Base-by-base conservation (phyloP, 768 basidiomycete genomes). In the Boletus pseudopeckii region DNA sequence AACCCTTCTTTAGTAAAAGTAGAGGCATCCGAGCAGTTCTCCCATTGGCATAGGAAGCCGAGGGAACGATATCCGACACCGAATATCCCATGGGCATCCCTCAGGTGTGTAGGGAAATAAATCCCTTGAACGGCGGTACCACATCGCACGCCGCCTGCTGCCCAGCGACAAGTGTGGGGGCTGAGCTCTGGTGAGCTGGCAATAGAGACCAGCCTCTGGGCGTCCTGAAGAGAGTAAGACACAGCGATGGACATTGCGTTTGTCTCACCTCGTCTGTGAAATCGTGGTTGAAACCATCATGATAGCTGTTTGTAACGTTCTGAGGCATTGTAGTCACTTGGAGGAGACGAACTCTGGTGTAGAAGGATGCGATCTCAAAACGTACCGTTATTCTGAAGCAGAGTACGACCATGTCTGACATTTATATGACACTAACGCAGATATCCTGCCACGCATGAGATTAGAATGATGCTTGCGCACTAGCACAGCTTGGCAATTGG, bases 261-360 rank as follows among this genome's bases (percentile, higher is more conserved):
- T 28, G 26, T 20, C 49, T 46, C 48, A 67, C 67, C 59, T 69
- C 65, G 42, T 68, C 67, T 0, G 67, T 69, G 45, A 68, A 68
- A 43, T 67, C 50, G 17, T 65, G 67, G 37, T 69, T 69, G 52
- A 45, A 68, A 26, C 65, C 68, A 41, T 59, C 68, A 18, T 56
- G 39, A 33, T 53, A 45, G 54, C 5, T 10, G 32, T 45, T 55
- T n/a, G 56, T 18, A n/a, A 20, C 10, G 45, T 55, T 58, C 49
- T 53, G 63, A 40, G 65, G 33, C 65, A 69, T 69, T 28, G 37
- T 37, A 39, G 22, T 46, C 15, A 18, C 42, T 48, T 48, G 40
- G 26, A 44, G 7, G 20, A 28, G 38, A 30, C 11, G 18, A 26
- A 24, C 18, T 53, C n/a, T 38, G 15, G 26, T 14, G 15, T 28